These are phyloP conservation scores for Volutella citrinella DNA, from an alignment of 2,329 filamentous ascomycete species.

Conservation along the genomic window DNA sequence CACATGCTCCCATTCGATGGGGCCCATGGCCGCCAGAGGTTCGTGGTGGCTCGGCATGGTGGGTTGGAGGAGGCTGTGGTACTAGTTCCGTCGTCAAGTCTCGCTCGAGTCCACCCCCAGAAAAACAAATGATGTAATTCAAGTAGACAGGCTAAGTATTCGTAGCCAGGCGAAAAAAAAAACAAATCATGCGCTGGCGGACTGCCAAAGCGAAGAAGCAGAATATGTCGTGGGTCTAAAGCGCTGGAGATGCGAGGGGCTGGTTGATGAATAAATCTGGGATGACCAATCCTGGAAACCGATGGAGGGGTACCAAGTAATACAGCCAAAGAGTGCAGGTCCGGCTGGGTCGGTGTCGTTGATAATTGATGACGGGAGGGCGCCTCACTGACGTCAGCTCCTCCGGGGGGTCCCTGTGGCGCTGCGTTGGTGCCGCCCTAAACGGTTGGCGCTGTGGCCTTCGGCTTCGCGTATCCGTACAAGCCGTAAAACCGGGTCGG, in stretches of 20 bases:
- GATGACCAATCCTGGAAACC: slow-evolving; percentile 9
- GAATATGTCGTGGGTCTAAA: slow-evolving; percentile 17
- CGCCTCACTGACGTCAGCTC: slow-evolving; percentile 18
- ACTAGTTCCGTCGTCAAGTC: too few species aligned
- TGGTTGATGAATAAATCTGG: slow-evolving; percentile 2
- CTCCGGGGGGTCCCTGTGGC: neutral
- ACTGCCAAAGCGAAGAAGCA: too few species aligned
- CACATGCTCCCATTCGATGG: slow-evolving; percentile 50
- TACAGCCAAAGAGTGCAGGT: too few species aligned
- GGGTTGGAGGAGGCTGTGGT: slow-evolving; percentile 1
- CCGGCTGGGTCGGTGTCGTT: too few species aligned
- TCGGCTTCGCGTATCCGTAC: too few species aligned
- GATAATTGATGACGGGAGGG: too few species aligned
- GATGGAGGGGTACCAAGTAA: too few species aligned
- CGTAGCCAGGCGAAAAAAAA: neutral
- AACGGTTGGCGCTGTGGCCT: too few species aligned
- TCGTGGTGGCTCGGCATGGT: slow-evolving; percentile 57
- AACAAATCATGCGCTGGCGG: too few species aligned
- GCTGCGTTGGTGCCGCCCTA: too few species aligned
- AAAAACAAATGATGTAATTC: slow-evolving; percentile 4
- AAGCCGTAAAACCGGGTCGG: too few species aligned
- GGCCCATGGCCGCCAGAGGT: slow-evolving; percentile 54
- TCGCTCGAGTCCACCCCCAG: too few species aligned
- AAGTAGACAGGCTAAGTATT: neutral
- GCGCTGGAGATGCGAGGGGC: slow-evolving; percentile 4